Base-by-base conservation (phyloP, 1,284 basidiomycete species). In the Fistulinella staudtii region DNA sequence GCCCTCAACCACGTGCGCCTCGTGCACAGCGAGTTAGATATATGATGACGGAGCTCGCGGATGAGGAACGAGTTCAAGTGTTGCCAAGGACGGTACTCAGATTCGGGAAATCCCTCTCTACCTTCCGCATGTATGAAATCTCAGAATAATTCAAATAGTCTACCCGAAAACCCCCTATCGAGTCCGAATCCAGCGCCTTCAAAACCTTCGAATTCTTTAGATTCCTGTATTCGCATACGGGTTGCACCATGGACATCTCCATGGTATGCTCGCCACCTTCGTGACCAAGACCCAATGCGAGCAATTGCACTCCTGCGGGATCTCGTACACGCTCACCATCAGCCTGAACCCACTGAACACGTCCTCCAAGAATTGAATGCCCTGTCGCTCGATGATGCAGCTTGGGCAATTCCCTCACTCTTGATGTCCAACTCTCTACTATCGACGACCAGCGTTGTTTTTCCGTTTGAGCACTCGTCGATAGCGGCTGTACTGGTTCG, bases 401-500 rank as follows among this genome's bases (percentile, higher is more conserved):
- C 27, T 0, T 20, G 5, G 14, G 40, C 40, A 30, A 25, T 22
- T 47, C 38, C 1, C 18, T 47, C 10, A 21, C 24, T 1, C 6
- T 47, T 0, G 6, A 4, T 4, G 36, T 13, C 5, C 5, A 23
- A 0, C 24, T 48, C 1, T 8, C n/a, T 11, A 47, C 45, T 2
- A 35, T 50, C 1, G 40, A 52, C 15, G 37, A 52, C 6, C 41
- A 45, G 21, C 8, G 24, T 0, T 5, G 20, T 0, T 42, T 52
- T 6, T 18, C 17, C 0, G 0, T 48, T 0, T 0, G 17, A 2
- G 43, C 41, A 3, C 38, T 53, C 0, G n/a, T 62, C 0, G 59
- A 63, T 27, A 58, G 55, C 7, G 53, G 60, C 0, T 53, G 50
- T 22, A 63, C 53, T 0, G 51, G 53, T 0, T 57, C 50, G 0